These are phyloP conservation scores for Hericium rajendrae DNA, from an alignment of 768 basidiomycete species.

Conservation along the genomic window DNA sequence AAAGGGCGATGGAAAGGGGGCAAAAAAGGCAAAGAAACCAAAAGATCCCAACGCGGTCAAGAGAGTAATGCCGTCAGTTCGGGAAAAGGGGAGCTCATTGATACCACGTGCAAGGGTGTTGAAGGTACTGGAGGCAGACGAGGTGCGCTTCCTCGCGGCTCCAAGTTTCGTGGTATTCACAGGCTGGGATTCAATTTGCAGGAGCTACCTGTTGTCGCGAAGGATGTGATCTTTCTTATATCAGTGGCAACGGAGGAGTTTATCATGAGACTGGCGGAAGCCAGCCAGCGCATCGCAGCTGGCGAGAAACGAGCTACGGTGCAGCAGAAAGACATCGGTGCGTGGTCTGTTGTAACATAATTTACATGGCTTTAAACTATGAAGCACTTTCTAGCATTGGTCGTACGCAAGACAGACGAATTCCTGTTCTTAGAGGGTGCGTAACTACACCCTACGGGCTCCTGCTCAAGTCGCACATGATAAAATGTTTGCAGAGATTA, in stretches of 20 bases:
- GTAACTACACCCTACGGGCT: conserved; percentile 1
- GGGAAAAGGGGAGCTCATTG: conserved; percentile 57
- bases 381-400: conserved; percentile 33
- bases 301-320: conserved; percentile 67
- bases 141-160: conserved; percentile 31
- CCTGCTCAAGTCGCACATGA: not conserved
- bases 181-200: conserved; percentile 17
- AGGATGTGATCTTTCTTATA: conserved; percentile 72
- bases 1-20: too few species aligned
- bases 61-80: not conserved
- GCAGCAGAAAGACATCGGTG: conserved; percentile 74
- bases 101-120: conserved; percentile 74
- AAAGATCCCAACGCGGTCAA: too few species aligned
- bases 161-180: not conserved
- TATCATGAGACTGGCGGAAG: conserved; percentile 62
- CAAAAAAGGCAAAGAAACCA: too few species aligned
- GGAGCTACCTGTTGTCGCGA: conserved; percentile 70
- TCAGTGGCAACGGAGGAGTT: conserved; percentile 86
- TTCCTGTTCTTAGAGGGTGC: conserved; percentile 73
- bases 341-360: conserved; percentile 14
- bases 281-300: conserved; percentile 60
- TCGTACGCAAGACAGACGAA: conserved; percentile 60
- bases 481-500: conserved; percentile 35
- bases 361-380: not conserved
- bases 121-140: conserved; percentile 80